Percentiles rank a stretch among this genome's conserved stretches.
phyloP scores from a whole-genome alignment of 352 stramenopile genomes.

The Saprolegnia diclina region DNA sequence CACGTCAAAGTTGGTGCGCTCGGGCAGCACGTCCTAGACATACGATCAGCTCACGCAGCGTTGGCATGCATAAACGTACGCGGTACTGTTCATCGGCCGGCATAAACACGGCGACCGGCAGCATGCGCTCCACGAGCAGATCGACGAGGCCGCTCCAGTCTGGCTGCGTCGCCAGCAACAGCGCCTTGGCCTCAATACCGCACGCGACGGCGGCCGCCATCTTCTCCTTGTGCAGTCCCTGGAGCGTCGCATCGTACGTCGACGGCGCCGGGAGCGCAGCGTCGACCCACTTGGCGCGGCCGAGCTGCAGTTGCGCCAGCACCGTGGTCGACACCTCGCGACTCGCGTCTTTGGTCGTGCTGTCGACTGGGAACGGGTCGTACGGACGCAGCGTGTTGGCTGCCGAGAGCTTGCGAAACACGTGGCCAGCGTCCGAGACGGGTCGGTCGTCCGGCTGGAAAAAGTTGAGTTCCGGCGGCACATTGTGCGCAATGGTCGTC shows the following conservation, averaged over 20 bases:
- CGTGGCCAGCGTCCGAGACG: neutral
- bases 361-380: conserved; percentile 2
- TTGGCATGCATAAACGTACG: neutral
- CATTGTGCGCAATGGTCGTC: conserved; percentile 71
- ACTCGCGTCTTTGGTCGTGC: neutral
- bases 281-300: neutral
- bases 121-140: conserved; percentile 61
- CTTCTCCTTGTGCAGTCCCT: neutral
- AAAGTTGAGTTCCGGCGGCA: conserved; percentile 37
- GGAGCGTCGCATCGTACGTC: conserved; percentile 5
- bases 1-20: conserved; percentile 76
- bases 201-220: neutral
- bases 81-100: conserved; percentile 73
- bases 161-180: neutral
- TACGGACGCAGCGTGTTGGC: conserved; percentile 13
- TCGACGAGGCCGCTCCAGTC: conserved; percentile 53
- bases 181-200: neutral
- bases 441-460: conserved; percentile 8
- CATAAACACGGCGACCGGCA: conserved; percentile 55
- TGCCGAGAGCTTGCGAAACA: conserved; percentile 5
- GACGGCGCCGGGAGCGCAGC: neutral
- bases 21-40: conserved; percentile 58
- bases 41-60: neutral
- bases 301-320: conserved; percentile 4
- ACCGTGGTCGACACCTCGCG: neutral